A percentile compares a stretch with the other conserved stretches of the same genome.
These are phyloP conservation scores for Vaccinium vitisidaea DNA, from an alignment of 148 eudicot genomes.

Conservation along the genomic window DNA sequence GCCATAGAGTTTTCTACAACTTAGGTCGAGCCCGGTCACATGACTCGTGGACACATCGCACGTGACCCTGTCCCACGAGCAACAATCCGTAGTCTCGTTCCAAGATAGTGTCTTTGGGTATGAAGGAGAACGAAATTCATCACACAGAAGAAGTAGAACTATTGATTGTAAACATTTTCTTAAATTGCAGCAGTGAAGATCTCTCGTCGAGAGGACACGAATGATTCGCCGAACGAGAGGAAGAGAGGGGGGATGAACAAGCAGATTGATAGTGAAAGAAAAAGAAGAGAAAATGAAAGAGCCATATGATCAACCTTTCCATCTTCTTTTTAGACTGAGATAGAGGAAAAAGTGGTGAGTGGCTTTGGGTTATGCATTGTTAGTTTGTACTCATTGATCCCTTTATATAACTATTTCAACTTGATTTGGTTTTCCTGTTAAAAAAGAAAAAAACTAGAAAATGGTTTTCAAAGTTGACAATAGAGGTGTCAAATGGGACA, in stretches of 20 bases:
- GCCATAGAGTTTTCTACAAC: conserved; percentile 3
- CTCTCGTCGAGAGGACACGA: background rate
- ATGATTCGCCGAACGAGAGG: background rate
- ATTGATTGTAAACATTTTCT: too few species aligned
- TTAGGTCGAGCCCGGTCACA: conserved; percentile 4
- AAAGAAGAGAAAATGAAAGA: background rate
- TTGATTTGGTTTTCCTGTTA: too few species aligned
- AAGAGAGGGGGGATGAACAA: background rate
- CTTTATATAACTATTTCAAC: too few species aligned
- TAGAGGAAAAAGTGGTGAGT: background rate
- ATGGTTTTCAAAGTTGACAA: too few species aligned
- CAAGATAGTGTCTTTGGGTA: too few species aligned
- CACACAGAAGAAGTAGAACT: too few species aligned
- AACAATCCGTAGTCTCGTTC: background rate
- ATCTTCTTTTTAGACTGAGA: background rate
- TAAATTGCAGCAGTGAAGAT: too few species aligned
- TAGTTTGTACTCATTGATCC: too few species aligned
- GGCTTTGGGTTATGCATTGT: background rate
- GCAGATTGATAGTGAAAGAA: background rate
- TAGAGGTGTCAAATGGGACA: too few species aligned
- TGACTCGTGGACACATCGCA: background rate
- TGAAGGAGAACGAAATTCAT: too few species aligned
- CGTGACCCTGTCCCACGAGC: conserved; percentile 6
- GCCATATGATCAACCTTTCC: background rate
- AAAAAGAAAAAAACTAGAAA: too few species aligned